Evolutionary conservation across 257 asterid species (phyloP).

Genomic region (Cordia subcordata): DNA sequence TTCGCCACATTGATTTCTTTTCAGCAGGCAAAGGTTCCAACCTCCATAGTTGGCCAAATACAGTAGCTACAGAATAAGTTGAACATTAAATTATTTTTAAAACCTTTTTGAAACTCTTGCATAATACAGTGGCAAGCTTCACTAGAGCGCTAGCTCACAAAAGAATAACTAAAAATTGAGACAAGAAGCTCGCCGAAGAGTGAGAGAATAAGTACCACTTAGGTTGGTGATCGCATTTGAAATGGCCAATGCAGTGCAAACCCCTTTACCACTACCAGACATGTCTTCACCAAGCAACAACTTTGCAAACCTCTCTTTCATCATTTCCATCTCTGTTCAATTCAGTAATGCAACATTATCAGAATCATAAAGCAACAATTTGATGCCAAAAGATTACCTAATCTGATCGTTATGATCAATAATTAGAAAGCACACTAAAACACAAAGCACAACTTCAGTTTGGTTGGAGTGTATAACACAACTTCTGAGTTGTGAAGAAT

Average conservation of each 20-base stretch:
- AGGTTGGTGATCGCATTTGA: slow-evolving; percentile 80
- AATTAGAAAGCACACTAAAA: too few species aligned
- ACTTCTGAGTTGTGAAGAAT: too few species aligned
- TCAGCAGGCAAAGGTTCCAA: slow-evolving; percentile 65
- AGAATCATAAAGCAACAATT: background rate
- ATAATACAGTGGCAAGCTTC: too few species aligned
- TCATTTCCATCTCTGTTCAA: slow-evolving; percentile 68
- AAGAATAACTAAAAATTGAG: background rate
- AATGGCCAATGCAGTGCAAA: slow-evolving; percentile 72
- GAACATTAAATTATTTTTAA: background rate
- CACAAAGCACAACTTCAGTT: background rate
- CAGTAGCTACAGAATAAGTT: slow-evolving; percentile 44
- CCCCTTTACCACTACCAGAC: slow-evolving; percentile 94
- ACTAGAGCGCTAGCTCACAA: too few species aligned
- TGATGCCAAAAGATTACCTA: background rate
- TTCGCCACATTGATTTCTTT: slow-evolving; percentile 73
- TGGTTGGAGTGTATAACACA: too few species aligned
- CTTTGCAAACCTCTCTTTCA: slow-evolving; percentile 73
- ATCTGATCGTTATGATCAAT: too few species aligned
- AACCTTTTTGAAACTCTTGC: too few species aligned
- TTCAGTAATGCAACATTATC: background rate
- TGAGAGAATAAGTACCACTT: slow-evolving; percentile 42
- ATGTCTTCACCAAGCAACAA: slow-evolving; percentile 86
- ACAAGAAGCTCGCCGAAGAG: background rate
- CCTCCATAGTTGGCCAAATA: slow-evolving; percentile 91